Conservation (phyloP, 2,329 filamentous ascomycete species). For the Penicillium palitans region DNA sequence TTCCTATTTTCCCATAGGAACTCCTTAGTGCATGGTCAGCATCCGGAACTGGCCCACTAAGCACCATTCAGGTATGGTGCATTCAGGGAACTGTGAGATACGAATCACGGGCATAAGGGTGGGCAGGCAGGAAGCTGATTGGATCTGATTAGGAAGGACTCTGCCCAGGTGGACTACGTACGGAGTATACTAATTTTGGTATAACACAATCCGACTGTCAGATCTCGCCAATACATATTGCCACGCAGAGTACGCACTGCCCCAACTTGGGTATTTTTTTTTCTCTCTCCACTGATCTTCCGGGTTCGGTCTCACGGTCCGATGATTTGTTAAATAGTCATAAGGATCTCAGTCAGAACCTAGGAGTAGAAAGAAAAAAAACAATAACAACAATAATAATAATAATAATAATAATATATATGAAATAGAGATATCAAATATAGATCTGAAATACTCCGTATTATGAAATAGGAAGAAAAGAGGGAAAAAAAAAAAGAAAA, state of each 20-base stretch:
- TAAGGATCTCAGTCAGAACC: conserved; percentile 5
- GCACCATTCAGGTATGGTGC: not conserved
- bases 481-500: not conserved
- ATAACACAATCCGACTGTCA: conserved; percentile 24
- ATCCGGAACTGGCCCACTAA: conserved; percentile 4
- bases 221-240: conserved; percentile 20
- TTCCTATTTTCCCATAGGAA: not conserved
- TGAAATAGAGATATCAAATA: not conserved
- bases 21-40: conserved; percentile 1
- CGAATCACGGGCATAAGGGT: conserved; percentile 1
- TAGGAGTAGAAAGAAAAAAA: too few species aligned
- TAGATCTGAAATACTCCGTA: not conserved
- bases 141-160: conserved; percentile 18
- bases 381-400: too few species aligned
- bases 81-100: not conserved
- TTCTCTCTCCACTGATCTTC: conserved; percentile 1
- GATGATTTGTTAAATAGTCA: not conserved
- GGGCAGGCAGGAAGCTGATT: conserved; percentile 5
- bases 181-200: not conserved
- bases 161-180: too few species aligned
- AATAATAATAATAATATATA: too few species aligned
- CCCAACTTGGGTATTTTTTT: not conserved
- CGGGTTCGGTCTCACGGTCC: conserved; percentile 2
- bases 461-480: not conserved
- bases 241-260: conserved; percentile 11